These are phyloP conservation scores for Sarocladium oryzae DNA, from an alignment of 2,329 filamentous ascomycete species.

Conservation along the genomic window DNA sequence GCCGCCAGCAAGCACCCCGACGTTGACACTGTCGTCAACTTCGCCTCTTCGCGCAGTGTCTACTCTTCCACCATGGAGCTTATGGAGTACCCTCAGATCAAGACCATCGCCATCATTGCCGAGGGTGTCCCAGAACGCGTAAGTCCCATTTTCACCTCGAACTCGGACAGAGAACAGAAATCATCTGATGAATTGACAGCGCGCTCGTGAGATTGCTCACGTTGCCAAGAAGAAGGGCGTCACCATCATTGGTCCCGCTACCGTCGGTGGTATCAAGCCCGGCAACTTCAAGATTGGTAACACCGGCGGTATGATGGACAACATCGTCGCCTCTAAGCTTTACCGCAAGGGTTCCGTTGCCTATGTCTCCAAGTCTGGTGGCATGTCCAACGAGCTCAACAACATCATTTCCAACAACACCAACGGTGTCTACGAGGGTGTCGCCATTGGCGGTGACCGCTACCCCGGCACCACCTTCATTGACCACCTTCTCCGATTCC, in stretches of 20 bases:
- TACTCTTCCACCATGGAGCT: constrained; percentile 98
- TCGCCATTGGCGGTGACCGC: constrained; percentile 97
- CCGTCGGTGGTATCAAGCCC: constrained; percentile 98
- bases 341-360: constrained; percentile 98
- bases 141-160: constrained; percentile 35
- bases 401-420: constrained; percentile 97
- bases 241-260: constrained; percentile 97
- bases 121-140: constrained; percentile 98
- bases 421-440: constrained; percentile 97
- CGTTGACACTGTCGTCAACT: constrained; percentile 98
- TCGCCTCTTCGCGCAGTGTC: constrained; percentile 96
- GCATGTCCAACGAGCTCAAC: constrained; percentile 99
- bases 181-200: constrained; percentile 42
- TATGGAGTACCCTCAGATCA: constrained; percentile 95
- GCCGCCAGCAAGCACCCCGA: constrained; percentile 94
- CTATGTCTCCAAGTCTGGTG: constrained; percentile 99
- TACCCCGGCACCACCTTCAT: constrained; percentile 99
- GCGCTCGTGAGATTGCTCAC: constrained; percentile 95
- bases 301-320: constrained; percentile 99
- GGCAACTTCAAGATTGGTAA: constrained; percentile 99
- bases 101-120: constrained; percentile 98
- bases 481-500: constrained; percentile 94
- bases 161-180: not conserved
- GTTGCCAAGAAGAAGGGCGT: constrained; percentile 97
- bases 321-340: constrained; percentile 99